Percentiles rank a stretch among this genome's conserved stretches.
phyloP scores from a whole-genome alignment of 768 basidiomycete genomes.

The Tricholoma sp. region DNA sequence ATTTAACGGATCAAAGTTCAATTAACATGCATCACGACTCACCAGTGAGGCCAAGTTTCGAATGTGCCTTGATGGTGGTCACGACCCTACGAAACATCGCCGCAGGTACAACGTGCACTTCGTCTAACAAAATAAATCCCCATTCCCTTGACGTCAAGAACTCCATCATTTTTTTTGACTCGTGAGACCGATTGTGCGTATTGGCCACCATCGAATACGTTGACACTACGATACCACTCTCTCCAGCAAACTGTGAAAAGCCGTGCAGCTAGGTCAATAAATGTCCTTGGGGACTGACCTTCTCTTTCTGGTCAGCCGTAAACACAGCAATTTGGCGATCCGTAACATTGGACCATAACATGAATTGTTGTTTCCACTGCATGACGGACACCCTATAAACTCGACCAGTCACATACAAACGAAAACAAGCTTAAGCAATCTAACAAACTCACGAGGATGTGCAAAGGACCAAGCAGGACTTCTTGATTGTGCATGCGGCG shows the following conservation, averaged over 20 bases:
- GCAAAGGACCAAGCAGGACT: slow-evolving; percentile 94
- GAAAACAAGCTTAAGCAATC: background rate
- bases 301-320: slow-evolving; percentile 96
- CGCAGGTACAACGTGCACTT: slow-evolving; percentile 98
- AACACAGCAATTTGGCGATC: slow-evolving; percentile 97
- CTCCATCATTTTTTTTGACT: slow-evolving; percentile 99
- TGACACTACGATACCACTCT: slow-evolving; percentile 96
- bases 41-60: slow-evolving; percentile 97
- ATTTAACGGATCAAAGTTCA: background rate
- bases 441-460: slow-evolving; percentile 82
- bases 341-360: slow-evolving; percentile 98
- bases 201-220: slow-evolving; percentile 99
- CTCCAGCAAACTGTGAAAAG: slow-evolving; percentile 77
- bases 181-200: slow-evolving; percentile 96
- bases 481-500: slow-evolving; percentile 98
- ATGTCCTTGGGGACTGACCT: slow-evolving; percentile 41
- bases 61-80: slow-evolving; percentile 98
- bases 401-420: background rate
- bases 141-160: slow-evolving; percentile 97
- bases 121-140: slow-evolving; percentile 97
- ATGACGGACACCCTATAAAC: slow-evolving; percentile 77
- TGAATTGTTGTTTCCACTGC: slow-evolving; percentile 99
- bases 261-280: slow-evolving; percentile 5
- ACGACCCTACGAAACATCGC: slow-evolving; percentile 98
- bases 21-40: slow-evolving; percentile 15